Evolutionary conservation across 441 rosid genomes (phyloP), one percentile per base, ranked within the genome.

Genomic region (Mallotus repandus): DNA sequence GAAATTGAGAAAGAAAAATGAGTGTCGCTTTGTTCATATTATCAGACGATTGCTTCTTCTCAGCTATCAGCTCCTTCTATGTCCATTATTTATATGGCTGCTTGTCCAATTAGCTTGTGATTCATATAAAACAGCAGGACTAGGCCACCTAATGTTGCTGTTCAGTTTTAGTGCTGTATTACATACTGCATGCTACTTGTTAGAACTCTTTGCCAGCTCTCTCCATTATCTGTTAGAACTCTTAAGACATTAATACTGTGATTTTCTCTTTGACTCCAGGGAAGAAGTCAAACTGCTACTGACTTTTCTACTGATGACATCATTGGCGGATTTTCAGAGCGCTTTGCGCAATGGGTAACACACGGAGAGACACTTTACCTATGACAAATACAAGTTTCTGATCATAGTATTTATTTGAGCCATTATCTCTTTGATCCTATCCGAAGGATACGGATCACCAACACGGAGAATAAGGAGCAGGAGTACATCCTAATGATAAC

Each of bases 301-400:
- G 78, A 84, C 22, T 67, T 71, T 18, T 55, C 63, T 18, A 16
- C 72, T 4, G 80, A 77, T 65, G 79, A 74, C 55, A 35, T 46
- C 15, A 29, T 46, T 69, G 73, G 59, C 63, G 80, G 74, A 80
- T 90, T 73, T 68, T 81, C 96, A n/a, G 77, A 83, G 48, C 79
- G 84, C 68, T 96, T 90, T 63, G 72, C 66, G 35, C 79, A 82
- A 58, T 96, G 99, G 99, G 92, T 96, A 55, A 81, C 72, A 45
- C 68, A 90, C 32, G 97, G 91, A 65, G 89, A 80, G 25, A 77
- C 84, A 75, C 84, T 86, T 70, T 86, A 74, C 86, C 82, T 48
- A 53, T 86, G 81, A 88, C 18, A 48, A 71, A 68, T 61, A 35
- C 45, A 4, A 58, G 52, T 60, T 74, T 77, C 75, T 38, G 67